Base-by-base conservation (phyloP, 2,329 filamentous ascomycete species). In the Colletotrichum cereale region DNA sequence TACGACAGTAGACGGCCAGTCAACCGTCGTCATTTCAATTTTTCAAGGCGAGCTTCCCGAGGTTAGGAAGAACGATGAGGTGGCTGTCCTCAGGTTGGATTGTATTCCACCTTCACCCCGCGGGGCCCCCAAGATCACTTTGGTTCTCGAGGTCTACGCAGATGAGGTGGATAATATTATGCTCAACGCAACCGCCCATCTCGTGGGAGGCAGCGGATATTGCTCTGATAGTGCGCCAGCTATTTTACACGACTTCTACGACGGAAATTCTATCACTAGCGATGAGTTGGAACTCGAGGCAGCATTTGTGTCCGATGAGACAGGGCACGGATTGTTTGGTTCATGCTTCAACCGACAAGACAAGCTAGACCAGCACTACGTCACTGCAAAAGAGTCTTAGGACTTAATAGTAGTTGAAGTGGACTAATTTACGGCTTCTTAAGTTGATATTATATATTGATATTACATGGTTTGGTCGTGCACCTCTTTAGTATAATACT, bases 41-140 rank as follows among this genome's bases (percentile, higher is more conserved):
- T 63, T 52, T 26, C 61, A 63, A 16, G 61, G 61, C 34, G 61
- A 63, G 36, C 5, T 63, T 16, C 34, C 47, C 21, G 47, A 63
- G 2, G 36, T 24, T 2, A 53, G 47, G 36, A 63, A 24, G 24
- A 53, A 53, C 34, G 61, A 63, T 12, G 34, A 40, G 34, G 47
- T 42, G 24, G 34, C 31, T 18, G 16, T 12, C 11, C 61, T 63
- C 18, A 52, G 10, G 24, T 26, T 63, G 34, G 24, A 52, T 24
- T 63, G 61, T 21, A 53, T 63, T 26, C 47, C 47, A 8, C 47
- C 36, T 16, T 34, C 34, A 7, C 47, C 47, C 36, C 61, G 61
- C 12, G 48, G 61, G 24, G 24, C 21, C 29, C 61, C 34, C 6
- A 38, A 34, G 7, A 36, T 63, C 36, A 21, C 48, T 21, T 10